Base-by-base conservation (phyloP, 1,284 basidiomycete genomes). In the Ustilago sp. region DNA sequence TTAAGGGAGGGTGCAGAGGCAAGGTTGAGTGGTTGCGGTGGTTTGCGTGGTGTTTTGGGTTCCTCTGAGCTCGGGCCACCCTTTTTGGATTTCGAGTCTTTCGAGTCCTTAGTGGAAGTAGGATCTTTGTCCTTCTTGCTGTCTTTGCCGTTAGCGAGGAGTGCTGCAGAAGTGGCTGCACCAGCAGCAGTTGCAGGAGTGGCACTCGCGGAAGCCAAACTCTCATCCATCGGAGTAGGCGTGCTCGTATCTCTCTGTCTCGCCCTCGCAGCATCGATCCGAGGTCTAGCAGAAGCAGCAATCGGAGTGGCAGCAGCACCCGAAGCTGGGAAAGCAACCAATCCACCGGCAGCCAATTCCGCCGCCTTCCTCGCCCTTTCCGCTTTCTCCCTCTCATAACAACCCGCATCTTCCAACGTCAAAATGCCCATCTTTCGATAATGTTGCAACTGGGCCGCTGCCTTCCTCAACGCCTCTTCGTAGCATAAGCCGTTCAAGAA, bases 401-500 rank as follows among this genome's bases (percentile, higher is more conserved):
- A 48, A 32, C 77, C 79, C 7, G 81, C 83, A 50, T 86, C 83
- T 41, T 80, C 74, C 17, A 86, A 55, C 17, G 81, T 80, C 17
- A 81, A 71, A 62, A 86, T 80, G 28, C 84, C 84, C 68, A 80
- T 79, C 51, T 67, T 66, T 28, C 84, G 79, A 59, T 84, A 86
- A 41, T 79, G 72, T 68, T 86, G 84, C 67, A 86, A 59, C 59
- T 85, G 83, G 4, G 77, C 68, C 2, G 81, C 82, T 15, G 77
- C 72, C 53, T 75, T 76, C 41, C 80, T 69, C 50, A 86, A 67
- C 31, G 82, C 83, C 57, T 86, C 84, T 61, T 86, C 84, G 65
- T 83, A 81, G 71, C 98, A 89, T 64, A 98, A 90, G 59, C 97
- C 95, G 28, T 94, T 91, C 35, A 93, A 89, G 82, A 99, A 93